These are phyloP conservation scores for Cynanchum wilfordii DNA, from an alignment of 257 asterid genomes.

Conservation along the genomic window DNA sequence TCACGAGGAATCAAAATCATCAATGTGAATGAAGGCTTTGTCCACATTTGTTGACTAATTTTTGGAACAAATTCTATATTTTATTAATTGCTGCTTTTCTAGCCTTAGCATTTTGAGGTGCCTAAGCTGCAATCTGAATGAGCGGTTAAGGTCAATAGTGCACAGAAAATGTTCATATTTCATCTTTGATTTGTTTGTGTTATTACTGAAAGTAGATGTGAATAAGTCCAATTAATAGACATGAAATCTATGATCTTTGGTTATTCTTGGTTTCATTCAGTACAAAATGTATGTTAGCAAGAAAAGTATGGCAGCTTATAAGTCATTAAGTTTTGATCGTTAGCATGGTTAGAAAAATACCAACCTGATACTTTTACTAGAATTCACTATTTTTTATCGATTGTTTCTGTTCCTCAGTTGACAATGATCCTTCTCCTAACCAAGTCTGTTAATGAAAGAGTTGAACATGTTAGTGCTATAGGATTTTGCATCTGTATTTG, in stretches of 20 bases:
- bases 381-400: not conserved
- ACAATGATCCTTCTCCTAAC: not conserved
- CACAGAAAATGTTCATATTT: not conserved
- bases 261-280: not conserved
- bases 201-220: not conserved
- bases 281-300: not conserved
- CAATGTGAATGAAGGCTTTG: not conserved
- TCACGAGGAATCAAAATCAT: not conserved
- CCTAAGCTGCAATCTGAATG: not conserved
- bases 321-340: not conserved
- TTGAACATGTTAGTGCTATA: not conserved
- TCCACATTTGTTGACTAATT: not conserved
- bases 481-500: not conserved
- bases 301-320: not conserved
- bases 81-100: not conserved
- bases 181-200: not conserved
- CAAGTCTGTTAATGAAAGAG: not conserved
- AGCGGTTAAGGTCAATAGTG: not conserved
- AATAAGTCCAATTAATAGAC: not conserved
- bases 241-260: not conserved
- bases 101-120: not conserved
- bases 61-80: not conserved
- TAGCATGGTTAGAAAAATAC: not conserved
- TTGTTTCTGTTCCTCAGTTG: not conserved
- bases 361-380: not conserved